Evolutionary conservation across 202 grass and related monocot species (phyloP).

Genomic region (Hordeum pubiflorum): DNA sequence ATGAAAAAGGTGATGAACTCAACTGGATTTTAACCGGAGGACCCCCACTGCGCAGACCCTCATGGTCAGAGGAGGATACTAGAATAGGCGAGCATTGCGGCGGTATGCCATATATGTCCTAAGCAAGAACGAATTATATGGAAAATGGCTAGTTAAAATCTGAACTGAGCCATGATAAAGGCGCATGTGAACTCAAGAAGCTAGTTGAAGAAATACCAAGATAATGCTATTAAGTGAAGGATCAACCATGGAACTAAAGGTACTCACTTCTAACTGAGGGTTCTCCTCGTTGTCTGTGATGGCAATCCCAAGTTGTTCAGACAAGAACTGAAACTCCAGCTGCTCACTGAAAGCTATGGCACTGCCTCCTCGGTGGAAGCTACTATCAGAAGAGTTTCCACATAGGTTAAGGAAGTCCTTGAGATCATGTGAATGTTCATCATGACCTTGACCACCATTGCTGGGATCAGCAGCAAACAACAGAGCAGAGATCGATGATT

Average conservation of each 20-base stretch:
- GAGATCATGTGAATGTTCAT: conserved; percentile 31
- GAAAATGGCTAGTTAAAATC: background rate
- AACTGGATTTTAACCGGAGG: conserved; percentile 39
- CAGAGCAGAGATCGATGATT: conserved; percentile 26
- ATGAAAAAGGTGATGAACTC: conserved; percentile 32
- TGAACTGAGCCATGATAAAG: background rate
- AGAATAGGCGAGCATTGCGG: conserved; percentile 24
- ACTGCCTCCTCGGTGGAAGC: conserved; percentile 32
- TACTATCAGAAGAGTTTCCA: conserved; percentile 39
- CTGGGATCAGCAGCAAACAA: conserved; percentile 26
- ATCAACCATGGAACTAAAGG: background rate
- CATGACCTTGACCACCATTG: conserved; percentile 12
- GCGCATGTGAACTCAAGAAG: background rate
- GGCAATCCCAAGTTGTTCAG: conserved; percentile 71
- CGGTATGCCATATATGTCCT: conserved; percentile 63
- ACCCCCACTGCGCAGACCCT: background rate
- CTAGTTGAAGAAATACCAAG: background rate
- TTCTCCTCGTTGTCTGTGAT: conserved; percentile 53
- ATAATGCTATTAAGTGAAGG: background rate
- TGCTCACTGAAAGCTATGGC: conserved; percentile 45
- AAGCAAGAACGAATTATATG: background rate
- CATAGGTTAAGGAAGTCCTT: conserved; percentile 63
- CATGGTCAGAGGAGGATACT: conserved; percentile 17
- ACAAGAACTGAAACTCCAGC: conserved; percentile 72
- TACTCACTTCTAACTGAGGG: conserved; percentile 61